Conservation (phyloP, 768 basidiomycete species). For the Cystobasidium ongulense region DNA sequence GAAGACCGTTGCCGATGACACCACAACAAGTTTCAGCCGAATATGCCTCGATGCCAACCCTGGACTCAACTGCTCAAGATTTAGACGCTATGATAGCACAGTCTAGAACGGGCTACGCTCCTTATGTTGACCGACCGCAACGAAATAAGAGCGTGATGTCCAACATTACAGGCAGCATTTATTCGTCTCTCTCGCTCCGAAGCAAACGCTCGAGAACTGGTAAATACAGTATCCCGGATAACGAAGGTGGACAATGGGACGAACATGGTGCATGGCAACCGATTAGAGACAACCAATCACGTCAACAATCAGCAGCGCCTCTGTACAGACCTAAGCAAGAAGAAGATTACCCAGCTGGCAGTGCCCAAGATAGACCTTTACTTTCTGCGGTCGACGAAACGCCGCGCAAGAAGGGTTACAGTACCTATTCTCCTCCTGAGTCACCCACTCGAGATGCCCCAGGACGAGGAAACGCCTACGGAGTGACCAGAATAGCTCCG, state of each 20-base stretch:
- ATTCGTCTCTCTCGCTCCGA: constrained; percentile 19
- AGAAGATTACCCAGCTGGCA: background rate
- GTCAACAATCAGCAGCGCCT: background rate
- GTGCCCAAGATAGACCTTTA: constrained; percentile 3
- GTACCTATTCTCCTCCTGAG: constrained; percentile 2
- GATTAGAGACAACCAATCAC: background rate
- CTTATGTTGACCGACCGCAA: background rate
- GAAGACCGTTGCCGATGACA: constrained; percentile 18
- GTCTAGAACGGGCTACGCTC: constrained; percentile 14
- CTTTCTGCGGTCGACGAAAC: constrained; percentile 13
- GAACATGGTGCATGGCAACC: constrained; percentile 20
- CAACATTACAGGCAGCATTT: background rate
- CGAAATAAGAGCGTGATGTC: background rate
- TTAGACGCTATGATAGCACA: constrained; percentile 29
- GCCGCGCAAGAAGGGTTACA: constrained; percentile 11
- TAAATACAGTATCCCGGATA: background rate
- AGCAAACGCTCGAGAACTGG: constrained; percentile 7
- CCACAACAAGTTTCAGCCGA: background rate
- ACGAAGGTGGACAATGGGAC: constrained; percentile 8
- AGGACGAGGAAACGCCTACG: background rate
- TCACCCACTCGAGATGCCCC: background rate
- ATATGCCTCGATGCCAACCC: background rate
- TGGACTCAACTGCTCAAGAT: constrained; percentile 1
- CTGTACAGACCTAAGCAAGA: background rate
- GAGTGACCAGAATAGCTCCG: background rate